Percentiles rank a stretch among this genome's conserved stretches.
These are phyloP conservation scores for Yarrowia sp. DNA, from an alignment of 805 yeast genomes.

Conservation along the genomic window DNA sequence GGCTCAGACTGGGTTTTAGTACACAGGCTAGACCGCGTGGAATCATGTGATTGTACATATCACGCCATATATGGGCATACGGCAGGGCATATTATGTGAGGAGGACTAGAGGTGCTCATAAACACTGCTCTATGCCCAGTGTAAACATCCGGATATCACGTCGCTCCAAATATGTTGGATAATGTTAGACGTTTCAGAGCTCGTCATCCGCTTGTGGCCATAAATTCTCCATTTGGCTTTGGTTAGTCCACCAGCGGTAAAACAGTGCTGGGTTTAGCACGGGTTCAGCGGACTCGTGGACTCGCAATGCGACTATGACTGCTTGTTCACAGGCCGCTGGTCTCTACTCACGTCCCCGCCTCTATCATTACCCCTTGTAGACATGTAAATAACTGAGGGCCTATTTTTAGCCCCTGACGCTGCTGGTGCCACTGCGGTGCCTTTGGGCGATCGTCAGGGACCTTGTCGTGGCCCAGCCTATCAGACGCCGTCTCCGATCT, in stretches of 20 bases:
- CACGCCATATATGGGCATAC: not conserved
- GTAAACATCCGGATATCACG: too few relatives aligned
- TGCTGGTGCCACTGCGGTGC: conserved; percentile 4
- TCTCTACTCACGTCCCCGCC: too few relatives aligned
- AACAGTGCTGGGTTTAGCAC: too few relatives aligned
- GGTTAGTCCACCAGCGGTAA: conserved; percentile 7
- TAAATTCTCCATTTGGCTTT: conserved; percentile 19
- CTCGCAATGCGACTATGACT: too few relatives aligned
- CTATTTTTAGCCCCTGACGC: conserved; percentile 11
- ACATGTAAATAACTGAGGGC: not conserved
- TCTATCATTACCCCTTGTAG: conserved; percentile 3
- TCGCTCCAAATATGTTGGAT: not conserved
- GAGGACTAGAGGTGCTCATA: too few relatives aligned
- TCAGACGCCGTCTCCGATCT: conserved; percentile 9
- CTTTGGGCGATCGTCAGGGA: conserved; percentile 25
- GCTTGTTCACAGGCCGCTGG: too few relatives aligned
- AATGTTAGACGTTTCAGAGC: conserved; percentile 20
- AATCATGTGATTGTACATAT: not conserved
- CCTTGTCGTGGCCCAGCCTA: conserved; percentile 15
- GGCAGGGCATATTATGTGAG: too few relatives aligned
- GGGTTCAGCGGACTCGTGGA: too few relatives aligned
- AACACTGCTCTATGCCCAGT: too few relatives aligned
- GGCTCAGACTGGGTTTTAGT: conserved; percentile 2
- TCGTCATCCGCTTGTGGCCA: conserved; percentile 10
- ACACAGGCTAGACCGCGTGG: not conserved